These are phyloP conservation scores for Russula vinacea DNA, from an alignment of 768 basidiomycete genomes.

Conservation along the genomic window DNA sequence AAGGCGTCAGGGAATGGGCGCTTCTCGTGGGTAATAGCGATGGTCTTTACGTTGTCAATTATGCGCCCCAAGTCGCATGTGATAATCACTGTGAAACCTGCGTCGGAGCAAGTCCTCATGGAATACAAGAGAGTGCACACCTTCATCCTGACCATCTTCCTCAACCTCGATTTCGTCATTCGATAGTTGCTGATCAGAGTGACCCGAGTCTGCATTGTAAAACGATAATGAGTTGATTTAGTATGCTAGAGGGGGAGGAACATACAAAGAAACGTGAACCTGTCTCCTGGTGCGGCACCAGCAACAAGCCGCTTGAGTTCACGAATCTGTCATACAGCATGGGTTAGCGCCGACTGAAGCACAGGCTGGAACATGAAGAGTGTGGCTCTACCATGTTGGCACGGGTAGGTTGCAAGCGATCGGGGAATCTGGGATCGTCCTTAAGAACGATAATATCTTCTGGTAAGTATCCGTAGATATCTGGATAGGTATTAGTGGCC, in stretches of 20 bases:
- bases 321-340: conserved; percentile 18
- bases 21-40: neutral
- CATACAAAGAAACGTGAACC: conserved; percentile 34
- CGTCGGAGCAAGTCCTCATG: neutral
- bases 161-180: conserved; percentile 16
- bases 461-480: conserved; percentile 18
- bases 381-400: conserved; percentile 22
- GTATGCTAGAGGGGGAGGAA: neutral
- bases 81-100: conserved; percentile 10
- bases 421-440: conserved; percentile 13
- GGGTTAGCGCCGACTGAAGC: neutral
- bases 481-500: neutral
- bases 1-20: neutral
- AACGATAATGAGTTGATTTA: neutral
- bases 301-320: conserved; percentile 27
- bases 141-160: conserved; percentile 34
- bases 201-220: conserved; percentile 31
- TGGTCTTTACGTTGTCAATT: conserved; percentile 30
- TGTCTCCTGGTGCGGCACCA: conserved; percentile 31
- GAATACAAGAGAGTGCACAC: conserved; percentile 6
- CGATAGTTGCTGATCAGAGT: conserved; percentile 30
- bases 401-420: conserved; percentile 22
- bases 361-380: neutral
- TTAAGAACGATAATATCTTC: conserved; percentile 27
- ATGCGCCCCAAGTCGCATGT: conserved; percentile 28